Evolutionary conservation across 345 rosid genomes (phyloP).

Genomic region (Eucalyptus dawsonii): DNA sequence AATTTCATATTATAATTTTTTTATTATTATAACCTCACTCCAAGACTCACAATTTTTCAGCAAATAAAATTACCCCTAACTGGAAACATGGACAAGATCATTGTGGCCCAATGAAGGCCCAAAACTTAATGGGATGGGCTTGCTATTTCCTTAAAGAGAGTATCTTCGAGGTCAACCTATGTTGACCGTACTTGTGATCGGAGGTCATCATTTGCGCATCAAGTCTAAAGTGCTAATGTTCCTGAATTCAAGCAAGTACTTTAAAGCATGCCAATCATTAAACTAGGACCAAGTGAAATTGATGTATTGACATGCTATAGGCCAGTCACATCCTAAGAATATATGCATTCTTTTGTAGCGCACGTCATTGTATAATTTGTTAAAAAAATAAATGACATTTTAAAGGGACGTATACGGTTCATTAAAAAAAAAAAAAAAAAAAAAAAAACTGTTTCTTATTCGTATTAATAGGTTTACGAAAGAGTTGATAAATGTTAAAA

Average conservation of each 20-base stretch:
- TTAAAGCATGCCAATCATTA: not conserved
- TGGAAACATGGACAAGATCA: not conserved
- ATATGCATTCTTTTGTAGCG: not conserved
- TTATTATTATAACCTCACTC: not conserved
- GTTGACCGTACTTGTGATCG: not conserved
- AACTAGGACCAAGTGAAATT: not conserved
- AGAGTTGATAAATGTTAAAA: not conserved
- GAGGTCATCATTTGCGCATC: not conserved
- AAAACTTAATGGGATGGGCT: not conserved
- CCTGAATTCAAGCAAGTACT: not conserved
- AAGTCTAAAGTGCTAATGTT: not conserved
- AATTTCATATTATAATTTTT: not conserved
- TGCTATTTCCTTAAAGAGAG: not conserved
- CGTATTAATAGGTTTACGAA: rapidly evolving
- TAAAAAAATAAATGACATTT: not conserved
- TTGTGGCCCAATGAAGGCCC: not conserved
- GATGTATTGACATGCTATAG: not conserved
- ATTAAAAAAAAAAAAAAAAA: no score
- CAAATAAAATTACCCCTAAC: not conserved
- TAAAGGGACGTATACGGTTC: not conserved
- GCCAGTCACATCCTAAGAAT: not conserved
- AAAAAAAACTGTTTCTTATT: not conserved
- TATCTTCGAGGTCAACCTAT: not conserved
- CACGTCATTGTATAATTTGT: rapidly evolving
- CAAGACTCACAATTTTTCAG: not conserved